Base-by-base conservation (phyloP, 1,284 basidiomycete genomes). In the Melampsora larici-populina region DNA sequence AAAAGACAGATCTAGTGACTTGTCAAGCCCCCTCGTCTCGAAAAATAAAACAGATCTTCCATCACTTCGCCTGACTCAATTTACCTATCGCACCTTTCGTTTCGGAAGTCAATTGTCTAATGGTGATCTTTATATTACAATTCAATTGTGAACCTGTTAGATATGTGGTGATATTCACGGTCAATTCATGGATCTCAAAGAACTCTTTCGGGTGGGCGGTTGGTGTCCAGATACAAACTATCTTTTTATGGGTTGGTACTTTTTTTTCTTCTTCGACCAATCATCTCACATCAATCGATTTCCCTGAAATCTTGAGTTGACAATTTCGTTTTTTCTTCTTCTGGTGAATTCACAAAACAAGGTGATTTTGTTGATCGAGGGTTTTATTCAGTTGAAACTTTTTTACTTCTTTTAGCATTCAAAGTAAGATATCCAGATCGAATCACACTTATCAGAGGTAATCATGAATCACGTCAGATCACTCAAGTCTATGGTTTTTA, bases 91-190 rank as follows among this genome's bases (percentile, higher is more conserved):
- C 62, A 18, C 62, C 3, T 64, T 21, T 64, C 62, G 18, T 64
- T 36, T 21, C n/a, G 26, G 18, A 64, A 31, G 26, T 64, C 62
- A 24, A 29, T 36, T 18, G 15, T 58, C 29, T 58, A n/a, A n/a
- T n/a, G n/a, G 55, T n/a, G 55, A 58, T 24, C 26, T 58, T 58
- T 29, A 58, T 24, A 29, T 58, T 58, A n/a, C 26, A 29, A 58
- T 29, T 73, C n/a, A 26, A 13, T 77, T 58, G 58, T 70, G 18
- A 18, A 49, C 43, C 75, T 55, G 6, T 26, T 81, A 94, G 93
- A 95, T 99, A 85, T 99, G 97, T 83, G 96, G 96, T 26, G 97
- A 99, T 86, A 99, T 99, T 73, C 96, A 99, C 83, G 96, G 96
- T 15, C 96, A 99, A 84, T 99, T 99, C 84, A 97, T 92, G 84